phyloP scores from a whole-genome alignment of 768 basidiomycete genomes.

The Pleurotus djamor region DNA sequence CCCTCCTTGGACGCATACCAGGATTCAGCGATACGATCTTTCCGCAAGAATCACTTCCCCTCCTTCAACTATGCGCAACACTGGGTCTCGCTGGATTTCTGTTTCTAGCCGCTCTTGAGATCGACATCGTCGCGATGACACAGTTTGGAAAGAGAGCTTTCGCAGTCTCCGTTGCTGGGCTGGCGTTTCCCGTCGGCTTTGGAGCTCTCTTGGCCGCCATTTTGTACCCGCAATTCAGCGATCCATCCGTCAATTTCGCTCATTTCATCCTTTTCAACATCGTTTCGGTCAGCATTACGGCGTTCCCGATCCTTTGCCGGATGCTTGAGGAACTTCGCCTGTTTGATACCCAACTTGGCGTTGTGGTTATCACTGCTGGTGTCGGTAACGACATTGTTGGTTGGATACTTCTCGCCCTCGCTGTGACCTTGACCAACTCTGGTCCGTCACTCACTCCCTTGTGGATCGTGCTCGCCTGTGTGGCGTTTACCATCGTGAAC shows the following conservation, averaged over 20 bases:
- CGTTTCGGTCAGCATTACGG: constrained; percentile 51
- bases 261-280: constrained; percentile 63
- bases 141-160: constrained; percentile 38
- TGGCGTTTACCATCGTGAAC: neutral
- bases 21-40: constrained; percentile 44
- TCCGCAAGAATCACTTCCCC: constrained; percentile 27
- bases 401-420: neutral
- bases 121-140: constrained; percentile 31
- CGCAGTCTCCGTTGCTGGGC: constrained; percentile 46
- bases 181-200: constrained; percentile 55
- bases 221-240: constrained; percentile 49
- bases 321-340: constrained; percentile 60
- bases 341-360: constrained; percentile 54
- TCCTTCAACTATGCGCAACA: constrained; percentile 53
- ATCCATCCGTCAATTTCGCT: constrained; percentile 40
- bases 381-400: constrained; percentile 38
- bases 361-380: constrained; percentile 57
- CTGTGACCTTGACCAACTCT: neutral
- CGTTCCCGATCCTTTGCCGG: constrained; percentile 51
- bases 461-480: constrained; percentile 1
- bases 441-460: neutral
- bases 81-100: constrained; percentile 54
- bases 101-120: constrained; percentile 59
- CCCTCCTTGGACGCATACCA: constrained; percentile 44
- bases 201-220: constrained; percentile 50